Percentiles rank a stretch among this genome's conserved stretches.
These are phyloP conservation scores for Cercospora sojina DNA, from an alignment of 2,329 filamentous ascomycete genomes.

Conservation along the genomic window DNA sequence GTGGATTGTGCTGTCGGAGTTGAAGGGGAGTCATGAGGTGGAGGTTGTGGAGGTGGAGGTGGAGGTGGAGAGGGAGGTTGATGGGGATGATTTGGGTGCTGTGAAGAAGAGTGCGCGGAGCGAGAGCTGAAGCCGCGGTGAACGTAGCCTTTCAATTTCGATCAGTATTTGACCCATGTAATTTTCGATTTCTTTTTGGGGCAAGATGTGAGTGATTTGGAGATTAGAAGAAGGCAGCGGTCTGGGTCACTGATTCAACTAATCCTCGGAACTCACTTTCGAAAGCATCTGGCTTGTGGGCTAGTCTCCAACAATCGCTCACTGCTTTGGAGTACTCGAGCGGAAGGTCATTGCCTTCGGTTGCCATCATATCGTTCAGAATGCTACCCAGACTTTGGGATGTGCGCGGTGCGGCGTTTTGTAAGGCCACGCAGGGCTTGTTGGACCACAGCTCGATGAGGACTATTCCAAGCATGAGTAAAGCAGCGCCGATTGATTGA, in stretches of 20 bases:
- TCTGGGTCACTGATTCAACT: neutral
- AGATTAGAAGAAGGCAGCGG: neutral
- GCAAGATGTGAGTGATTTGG: neutral
- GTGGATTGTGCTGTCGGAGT: conserved; percentile 11
- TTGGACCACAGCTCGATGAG: neutral
- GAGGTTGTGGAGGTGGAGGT: conserved; percentile 1
- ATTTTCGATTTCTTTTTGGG: too few species aligned
- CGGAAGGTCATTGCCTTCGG: neutral
- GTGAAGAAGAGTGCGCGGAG: neutral
- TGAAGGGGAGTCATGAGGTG: conserved; percentile 14
- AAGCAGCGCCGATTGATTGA: neutral
- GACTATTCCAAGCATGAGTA: neutral
- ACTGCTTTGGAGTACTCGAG: neutral
- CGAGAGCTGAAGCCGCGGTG: neutral
- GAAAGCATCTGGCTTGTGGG: neutral
- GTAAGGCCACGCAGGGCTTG: neutral
- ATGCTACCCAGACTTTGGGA: neutral
- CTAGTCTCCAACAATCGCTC: neutral
- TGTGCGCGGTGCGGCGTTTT: neutral
- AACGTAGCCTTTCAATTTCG: neutral
- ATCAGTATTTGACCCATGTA: neutral
- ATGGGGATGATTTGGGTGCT: conserved; percentile 11
- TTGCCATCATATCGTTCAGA: neutral
- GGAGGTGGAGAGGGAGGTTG: neutral
- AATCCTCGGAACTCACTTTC: neutral